These are phyloP conservation scores for Solanum gracilifrons DNA, from an alignment of 257 asterid genomes.

Conservation along the genomic window DNA sequence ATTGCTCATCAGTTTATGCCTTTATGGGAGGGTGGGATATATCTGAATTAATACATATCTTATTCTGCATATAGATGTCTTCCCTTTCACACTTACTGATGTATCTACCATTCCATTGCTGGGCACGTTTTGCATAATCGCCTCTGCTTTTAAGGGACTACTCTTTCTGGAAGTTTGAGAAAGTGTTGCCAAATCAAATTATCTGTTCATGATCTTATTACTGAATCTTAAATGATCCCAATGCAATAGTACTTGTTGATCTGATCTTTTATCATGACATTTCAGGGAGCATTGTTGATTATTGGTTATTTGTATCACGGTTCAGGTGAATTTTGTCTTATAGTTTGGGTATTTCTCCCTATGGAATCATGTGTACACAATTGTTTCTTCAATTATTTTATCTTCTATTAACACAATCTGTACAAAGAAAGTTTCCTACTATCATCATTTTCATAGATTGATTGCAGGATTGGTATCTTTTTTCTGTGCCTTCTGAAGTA, in stretches of 20 bases:
- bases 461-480: background rate
- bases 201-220: background rate
- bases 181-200: background rate
- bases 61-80: background rate
- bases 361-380: background rate
- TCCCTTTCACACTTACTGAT: background rate
- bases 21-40: background rate
- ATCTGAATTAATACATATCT: background rate
- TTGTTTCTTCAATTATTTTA: background rate
- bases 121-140: background rate
- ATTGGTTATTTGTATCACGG: background rate
- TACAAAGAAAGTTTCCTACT: background rate
- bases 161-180: background rate
- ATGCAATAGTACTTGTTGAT: background rate
- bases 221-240: background rate
- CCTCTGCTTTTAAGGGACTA: background rate
- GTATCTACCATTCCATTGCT: background rate
- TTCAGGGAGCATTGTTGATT: background rate
- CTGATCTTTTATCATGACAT: background rate
- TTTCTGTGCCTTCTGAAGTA: background rate
- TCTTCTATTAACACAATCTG: background rate
- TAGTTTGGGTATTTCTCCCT: background rate
- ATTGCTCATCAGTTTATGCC: background rate
- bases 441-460: background rate
- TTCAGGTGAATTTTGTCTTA: background rate